These are phyloP conservation scores for Rhexocercosporidium sp. DNA, from an alignment of 2,329 filamentous ascomycete species.

Conservation along the genomic window DNA sequence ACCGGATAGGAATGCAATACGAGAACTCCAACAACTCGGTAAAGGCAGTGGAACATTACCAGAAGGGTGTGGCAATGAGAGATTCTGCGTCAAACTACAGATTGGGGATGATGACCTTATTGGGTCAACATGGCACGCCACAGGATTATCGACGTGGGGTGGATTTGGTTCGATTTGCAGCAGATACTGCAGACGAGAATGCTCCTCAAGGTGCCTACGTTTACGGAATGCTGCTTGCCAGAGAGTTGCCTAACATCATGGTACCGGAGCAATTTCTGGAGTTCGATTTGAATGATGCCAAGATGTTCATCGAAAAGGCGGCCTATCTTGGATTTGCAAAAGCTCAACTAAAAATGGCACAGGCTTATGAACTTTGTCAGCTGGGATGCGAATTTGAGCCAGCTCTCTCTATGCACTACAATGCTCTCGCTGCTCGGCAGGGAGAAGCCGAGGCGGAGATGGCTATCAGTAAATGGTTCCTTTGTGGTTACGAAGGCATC, in stretches of 20 bases:
- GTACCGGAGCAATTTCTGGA: constrained; percentile 76
- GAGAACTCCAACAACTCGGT: constrained; percentile 92
- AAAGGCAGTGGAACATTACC: constrained; percentile 91
- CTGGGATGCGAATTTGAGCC: constrained; percentile 95
- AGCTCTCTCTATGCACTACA: constrained; percentile 91
- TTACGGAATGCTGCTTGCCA: constrained; percentile 90
- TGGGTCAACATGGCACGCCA: constrained; percentile 89
- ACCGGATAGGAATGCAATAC: constrained; percentile 97
- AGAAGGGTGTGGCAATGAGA: constrained; percentile 75
- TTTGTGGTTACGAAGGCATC: constrained; percentile 90
- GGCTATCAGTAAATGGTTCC: constrained; percentile 97
- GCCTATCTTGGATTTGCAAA: constrained; percentile 96
- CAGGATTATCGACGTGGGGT: constrained; percentile 82
- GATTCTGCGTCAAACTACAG: constrained; percentile 89
- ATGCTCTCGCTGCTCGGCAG: constrained; percentile 88
- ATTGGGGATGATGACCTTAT: constrained; percentile 94
- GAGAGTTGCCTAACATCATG: constrained; percentile 88
- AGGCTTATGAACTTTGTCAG: constrained; percentile 92
- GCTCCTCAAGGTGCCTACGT: constrained; percentile 95
- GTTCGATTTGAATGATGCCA: constrained; percentile 73
- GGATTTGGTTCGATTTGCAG: constrained; percentile 81
- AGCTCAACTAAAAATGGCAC: constrained; percentile 95
- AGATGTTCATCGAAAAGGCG: constrained; percentile 92
- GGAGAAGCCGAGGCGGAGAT: constrained; percentile 93
- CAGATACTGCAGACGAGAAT: constrained; percentile 91